Conservation (phyloP, 306 rosid species). For the Fagus sylvatica region DNA sequence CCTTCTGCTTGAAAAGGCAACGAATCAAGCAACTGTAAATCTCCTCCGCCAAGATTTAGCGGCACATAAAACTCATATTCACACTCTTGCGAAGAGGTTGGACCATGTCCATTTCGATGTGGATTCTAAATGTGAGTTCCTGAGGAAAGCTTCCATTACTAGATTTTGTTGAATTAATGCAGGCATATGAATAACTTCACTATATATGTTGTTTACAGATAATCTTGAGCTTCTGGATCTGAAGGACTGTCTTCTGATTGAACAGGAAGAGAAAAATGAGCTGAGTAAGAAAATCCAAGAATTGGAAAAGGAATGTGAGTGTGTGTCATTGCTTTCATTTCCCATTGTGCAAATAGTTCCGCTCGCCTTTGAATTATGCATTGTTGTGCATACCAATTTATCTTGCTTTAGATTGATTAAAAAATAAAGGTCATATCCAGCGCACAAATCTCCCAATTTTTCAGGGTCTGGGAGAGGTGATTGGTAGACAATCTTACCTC, state of each 20-base stretch:
- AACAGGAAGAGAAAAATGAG: conserved; percentile 76
- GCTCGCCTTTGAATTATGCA: background rate
- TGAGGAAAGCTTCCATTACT: background rate
- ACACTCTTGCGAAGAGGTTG: conserved; percentile 54
- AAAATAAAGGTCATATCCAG: background rate
- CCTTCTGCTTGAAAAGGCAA: conserved; percentile 44
- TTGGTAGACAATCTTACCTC: too few relatives aligned
- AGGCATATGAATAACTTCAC: background rate
- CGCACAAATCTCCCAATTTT: too few relatives aligned
- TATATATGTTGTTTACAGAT: conserved; percentile 41
- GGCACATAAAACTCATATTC: conserved; percentile 56
- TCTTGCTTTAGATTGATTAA: background rate
- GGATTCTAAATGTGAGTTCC: conserved; percentile 70
- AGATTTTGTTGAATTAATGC: background rate
- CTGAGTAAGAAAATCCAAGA: conserved; percentile 46
- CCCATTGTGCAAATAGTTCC: background rate
- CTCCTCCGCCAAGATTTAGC: conserved; percentile 59
- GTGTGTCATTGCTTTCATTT: conserved; percentile 10
- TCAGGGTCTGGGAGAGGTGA: too few relatives aligned
- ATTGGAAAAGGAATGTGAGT: conserved; percentile 72
- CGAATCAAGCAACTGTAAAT: conserved; percentile 48
- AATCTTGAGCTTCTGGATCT: conserved; percentile 62
- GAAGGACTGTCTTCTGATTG: conserved; percentile 63
- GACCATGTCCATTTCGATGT: conserved; percentile 54
- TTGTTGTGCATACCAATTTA: background rate